These are phyloP conservation scores for Ascochyta clinopodiicola DNA, from an alignment of 2,329 filamentous ascomycete species.

Conservation along the genomic window DNA sequence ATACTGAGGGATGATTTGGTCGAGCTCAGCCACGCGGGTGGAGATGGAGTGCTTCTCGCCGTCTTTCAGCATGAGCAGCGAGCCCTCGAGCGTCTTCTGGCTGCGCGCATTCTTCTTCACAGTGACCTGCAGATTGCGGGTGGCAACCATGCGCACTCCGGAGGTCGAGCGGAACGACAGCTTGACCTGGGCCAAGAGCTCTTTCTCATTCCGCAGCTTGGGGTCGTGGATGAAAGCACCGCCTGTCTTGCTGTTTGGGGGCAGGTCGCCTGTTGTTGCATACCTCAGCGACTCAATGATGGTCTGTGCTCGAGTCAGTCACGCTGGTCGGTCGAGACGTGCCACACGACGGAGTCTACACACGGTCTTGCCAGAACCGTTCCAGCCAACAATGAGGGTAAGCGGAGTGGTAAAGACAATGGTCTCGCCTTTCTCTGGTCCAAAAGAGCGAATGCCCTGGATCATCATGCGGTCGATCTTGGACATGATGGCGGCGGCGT, in stretches of 20 bases:
- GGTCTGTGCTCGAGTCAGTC: conserved; percentile 59
- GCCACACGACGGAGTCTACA: conserved; percentile 11
- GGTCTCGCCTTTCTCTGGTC: conserved; percentile 73
- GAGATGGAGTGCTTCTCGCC: conserved; percentile 82
- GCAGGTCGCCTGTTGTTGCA: conserved; percentile 91
- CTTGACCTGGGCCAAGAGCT: conserved; percentile 90
- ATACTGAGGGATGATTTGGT: conserved; percentile 82
- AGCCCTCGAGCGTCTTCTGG: conserved; percentile 85
- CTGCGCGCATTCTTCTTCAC: conserved; percentile 80
- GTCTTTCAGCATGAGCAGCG: conserved; percentile 75
- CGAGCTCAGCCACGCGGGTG: conserved; percentile 79
- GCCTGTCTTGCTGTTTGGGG: conserved; percentile 84
- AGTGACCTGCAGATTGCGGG: conserved; percentile 82
- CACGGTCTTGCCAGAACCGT: conserved; percentile 94
- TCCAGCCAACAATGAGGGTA: conserved; percentile 95
- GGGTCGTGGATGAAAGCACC: conserved; percentile 97
- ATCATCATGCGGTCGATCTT: conserved; percentile 91
- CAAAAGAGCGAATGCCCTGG: conserved; percentile 85
- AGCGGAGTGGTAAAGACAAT: conserved; percentile 90
- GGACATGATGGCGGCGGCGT: conserved; percentile 45
- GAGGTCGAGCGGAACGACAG: conserved; percentile 83
- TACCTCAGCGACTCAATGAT: conserved; percentile 99
- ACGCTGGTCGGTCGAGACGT: neutral
- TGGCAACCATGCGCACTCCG: conserved; percentile 80
- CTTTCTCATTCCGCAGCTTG: conserved; percentile 86